Evolutionary conservation across 495 filamentous ascomycete genomes (phyloP), one percentile per base, ranked within the genome.

Genomic region (Hypoxylon subgilvum): DNA sequence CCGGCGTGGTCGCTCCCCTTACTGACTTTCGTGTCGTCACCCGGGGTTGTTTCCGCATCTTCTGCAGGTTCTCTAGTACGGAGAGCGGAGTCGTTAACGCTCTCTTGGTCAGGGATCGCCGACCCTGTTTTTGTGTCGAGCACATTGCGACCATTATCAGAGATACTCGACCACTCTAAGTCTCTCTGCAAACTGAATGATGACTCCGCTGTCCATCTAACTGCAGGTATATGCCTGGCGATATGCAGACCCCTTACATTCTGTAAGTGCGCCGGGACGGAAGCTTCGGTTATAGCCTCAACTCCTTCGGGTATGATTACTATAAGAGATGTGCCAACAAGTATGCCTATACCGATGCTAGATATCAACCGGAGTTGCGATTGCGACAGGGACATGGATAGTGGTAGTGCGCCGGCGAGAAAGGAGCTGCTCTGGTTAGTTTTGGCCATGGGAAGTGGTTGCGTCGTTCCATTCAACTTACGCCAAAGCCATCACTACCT

Each of bases 231-330:
- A 7, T 66, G 57, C 38, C 61, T 59, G 10, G 62, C 27, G 13
- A 45, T 56, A 41, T 55, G 43, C 59, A 63, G 38, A 32, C 53
- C 59, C 61, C 65, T 72, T 22, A 44, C 40, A 36, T 47, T 57
- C 56, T 80, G 80, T 34, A 74, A 56, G 54, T 82, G 79, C 13
- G 69, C 50, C 9, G 71, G 44, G 27, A 71, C 65, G 36, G 73
- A 80, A 7, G 86, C 79, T 61, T 82, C 85, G 67, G 96, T 92
- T 41, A 97, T 76, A 5, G 94, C 94, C 66, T 97, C 94, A 41
- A 97, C 85, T 12, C 94, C 94, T 72, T 98, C 94, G 0, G 94
- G 94, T 66, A 98, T 96, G 69, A 98, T 98, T 2, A 98, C 91
- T 50, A 97, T 92, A 61, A 98, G 82, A 6, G 91, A 91, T 27